These are phyloP conservation scores for Diphasiastrum complanatum DNA, from an alignment of 83 land plant genomes.

Conservation along the genomic window DNA sequence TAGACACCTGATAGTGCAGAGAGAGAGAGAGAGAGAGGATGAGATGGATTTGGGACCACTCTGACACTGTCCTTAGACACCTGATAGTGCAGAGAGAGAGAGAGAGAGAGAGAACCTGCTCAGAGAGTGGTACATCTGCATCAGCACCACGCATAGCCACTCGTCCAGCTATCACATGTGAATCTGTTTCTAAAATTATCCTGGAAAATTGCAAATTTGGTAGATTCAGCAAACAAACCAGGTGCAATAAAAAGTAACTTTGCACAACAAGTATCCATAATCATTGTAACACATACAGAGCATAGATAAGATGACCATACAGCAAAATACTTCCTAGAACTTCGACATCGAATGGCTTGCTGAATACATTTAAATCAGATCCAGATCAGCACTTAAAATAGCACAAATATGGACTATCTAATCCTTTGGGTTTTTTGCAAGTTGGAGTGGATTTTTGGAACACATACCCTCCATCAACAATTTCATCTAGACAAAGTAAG, in stretches of 20 bases:
- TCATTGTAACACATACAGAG: too few species aligned
- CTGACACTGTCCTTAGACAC: too few species aligned
- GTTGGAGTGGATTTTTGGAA: background rate
- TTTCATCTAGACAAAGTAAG: slow-evolving; percentile 79
- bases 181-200: slow-evolving; percentile 81
- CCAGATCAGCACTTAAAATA: background rate
- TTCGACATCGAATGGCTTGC: too few species aligned
- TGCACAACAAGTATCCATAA: too few species aligned
- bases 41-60: too few species aligned
- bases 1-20: too few species aligned
- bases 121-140: slow-evolving; percentile 69
- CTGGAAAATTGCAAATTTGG: too few species aligned
- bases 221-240: background rate
- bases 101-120: slow-evolving; percentile 61
- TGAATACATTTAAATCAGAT: too few species aligned
- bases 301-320: too few species aligned
- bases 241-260: background rate
- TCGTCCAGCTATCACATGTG: slow-evolving; percentile 58
- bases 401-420: background rate
- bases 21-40: too few species aligned
- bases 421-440: background rate
- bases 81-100: too few species aligned
- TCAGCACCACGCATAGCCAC: slow-evolving; percentile 65
- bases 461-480: slow-evolving; percentile 87
- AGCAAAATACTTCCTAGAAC: too few species aligned